Conservation (phyloP, 2,329 filamentous ascomycete genomes). For the Allantophomopsis lycopodina region DNA sequence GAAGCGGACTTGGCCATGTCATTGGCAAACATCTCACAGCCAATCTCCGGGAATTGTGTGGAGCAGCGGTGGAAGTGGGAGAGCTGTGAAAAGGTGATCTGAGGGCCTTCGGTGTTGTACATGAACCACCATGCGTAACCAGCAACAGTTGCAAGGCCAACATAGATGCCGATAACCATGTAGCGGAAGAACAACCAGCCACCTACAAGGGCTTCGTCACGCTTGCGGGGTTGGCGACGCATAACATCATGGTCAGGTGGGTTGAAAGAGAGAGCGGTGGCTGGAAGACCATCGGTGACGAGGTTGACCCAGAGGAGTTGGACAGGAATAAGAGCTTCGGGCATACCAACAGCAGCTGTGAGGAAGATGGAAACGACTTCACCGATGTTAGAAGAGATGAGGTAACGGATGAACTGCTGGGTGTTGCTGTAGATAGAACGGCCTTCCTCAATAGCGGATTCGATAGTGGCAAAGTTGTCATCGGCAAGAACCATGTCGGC, state of each 20-base stretch:
- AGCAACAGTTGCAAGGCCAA: slow-evolving; percentile 85
- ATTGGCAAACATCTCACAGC: slow-evolving; percentile 83
- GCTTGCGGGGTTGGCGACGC: slow-evolving; percentile 80
- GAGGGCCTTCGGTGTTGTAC: slow-evolving; percentile 80
- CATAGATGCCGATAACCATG: slow-evolving; percentile 89
- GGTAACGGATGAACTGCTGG: slow-evolving; percentile 97
- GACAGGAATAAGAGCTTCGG: slow-evolving; percentile 90
- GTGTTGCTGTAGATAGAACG: slow-evolving; percentile 99
- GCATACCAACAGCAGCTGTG: slow-evolving; percentile 92
- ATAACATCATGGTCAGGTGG: slow-evolving; percentile 98
- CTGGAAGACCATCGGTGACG: slow-evolving; percentile 91
- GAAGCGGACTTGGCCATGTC: slow-evolving; percentile 80
- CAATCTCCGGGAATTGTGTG: slow-evolving; percentile 72
- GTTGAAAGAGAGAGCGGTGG: slow-evolving; percentile 94
- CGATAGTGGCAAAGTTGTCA: slow-evolving; percentile 98
- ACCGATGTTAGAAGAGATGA: slow-evolving; percentile 98
- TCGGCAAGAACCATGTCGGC: slow-evolving; percentile 98
- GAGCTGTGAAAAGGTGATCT: slow-evolving; percentile 83
- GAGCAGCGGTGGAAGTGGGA: slow-evolving; percentile 91
- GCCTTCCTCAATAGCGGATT: slow-evolving; percentile 90
- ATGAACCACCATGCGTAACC: slow-evolving; percentile 99
- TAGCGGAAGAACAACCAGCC: slow-evolving; percentile 98
- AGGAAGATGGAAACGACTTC: slow-evolving; percentile 98
- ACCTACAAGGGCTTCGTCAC: slow-evolving; percentile 82
- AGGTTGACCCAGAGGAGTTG: slow-evolving; percentile 98